Conservation (phyloP, 305 asterid species). For the Euphrasia arctica region DNA sequence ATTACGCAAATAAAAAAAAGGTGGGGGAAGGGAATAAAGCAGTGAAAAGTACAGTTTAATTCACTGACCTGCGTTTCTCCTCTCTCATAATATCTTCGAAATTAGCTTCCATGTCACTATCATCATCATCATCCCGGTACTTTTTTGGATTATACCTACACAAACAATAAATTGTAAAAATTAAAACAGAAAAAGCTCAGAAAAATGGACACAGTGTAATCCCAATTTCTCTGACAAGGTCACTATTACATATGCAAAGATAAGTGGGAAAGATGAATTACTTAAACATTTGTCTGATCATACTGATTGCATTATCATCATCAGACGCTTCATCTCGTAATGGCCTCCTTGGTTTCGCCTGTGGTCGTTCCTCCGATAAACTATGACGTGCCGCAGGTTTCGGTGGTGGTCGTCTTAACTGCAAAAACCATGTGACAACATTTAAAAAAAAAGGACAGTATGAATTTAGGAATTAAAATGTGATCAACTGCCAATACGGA, state of each 20-base stretch:
- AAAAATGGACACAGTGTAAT: background rate
- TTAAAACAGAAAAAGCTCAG: background rate
- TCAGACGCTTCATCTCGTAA: slow-evolving; percentile 41
- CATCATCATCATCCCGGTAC: slow-evolving; percentile 61
- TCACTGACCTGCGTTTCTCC: slow-evolving; percentile 73
- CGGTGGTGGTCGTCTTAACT: slow-evolving; percentile 50
- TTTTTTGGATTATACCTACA: slow-evolving; percentile 73
- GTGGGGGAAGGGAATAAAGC: background rate
- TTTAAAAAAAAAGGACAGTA: no score
- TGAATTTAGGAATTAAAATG: background rate
- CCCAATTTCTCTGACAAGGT: background rate
- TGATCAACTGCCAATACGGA: background rate
- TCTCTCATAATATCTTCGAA: slow-evolving; percentile 67
- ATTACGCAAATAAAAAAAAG: no score
- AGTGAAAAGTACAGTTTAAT: background rate
- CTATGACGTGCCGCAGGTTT: slow-evolving; percentile 39
- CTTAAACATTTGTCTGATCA: slow-evolving; percentile 74
- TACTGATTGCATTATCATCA: slow-evolving; percentile 37
- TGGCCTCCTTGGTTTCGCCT: slow-evolving; percentile 50
- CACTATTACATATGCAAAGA: background rate
- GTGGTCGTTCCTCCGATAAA: slow-evolving; percentile 39
- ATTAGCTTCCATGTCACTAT: slow-evolving; percentile 80
- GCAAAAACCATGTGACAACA: slow-evolving; percentile 28
- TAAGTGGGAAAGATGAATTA: slow-evolving; percentile 20
- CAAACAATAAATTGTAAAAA: background rate